phyloP scores from a whole-genome alignment of 441 rosid genomes.

The Mallotus repandus region DNA sequence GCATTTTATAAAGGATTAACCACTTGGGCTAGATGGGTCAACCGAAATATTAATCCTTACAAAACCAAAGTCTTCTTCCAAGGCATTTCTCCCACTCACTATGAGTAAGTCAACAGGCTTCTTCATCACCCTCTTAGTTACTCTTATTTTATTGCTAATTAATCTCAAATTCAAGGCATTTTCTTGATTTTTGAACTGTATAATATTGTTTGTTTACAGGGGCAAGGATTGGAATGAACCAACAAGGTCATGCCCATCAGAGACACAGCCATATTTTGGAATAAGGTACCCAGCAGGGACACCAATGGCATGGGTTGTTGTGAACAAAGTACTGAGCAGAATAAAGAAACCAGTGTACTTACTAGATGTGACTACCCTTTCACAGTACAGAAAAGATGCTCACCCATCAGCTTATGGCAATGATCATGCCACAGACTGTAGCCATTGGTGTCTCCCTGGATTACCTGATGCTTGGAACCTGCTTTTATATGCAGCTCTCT shows the following conservation, averaged over 20 bases:
- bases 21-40: constrained; percentile 64
- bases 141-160: too few relatives aligned
- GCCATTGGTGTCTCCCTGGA: constrained; percentile 68
- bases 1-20: constrained; percentile 48
- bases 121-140: too few relatives aligned
- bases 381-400: constrained; percentile 47
- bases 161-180: too few relatives aligned
- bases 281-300: constrained; percentile 65
- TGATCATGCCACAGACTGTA: constrained; percentile 42
- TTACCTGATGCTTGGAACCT: constrained; percentile 62
- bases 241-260: constrained; percentile 49
- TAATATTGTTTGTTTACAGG: constrained; percentile 25
- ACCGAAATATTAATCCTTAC: constrained; percentile 32
- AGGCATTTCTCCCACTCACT: constrained; percentile 54
- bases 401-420: constrained; percentile 45
- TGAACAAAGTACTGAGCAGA: constrained; percentile 47
- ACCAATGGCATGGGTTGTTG: constrained; percentile 58
- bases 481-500: constrained; percentile 39
- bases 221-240: constrained; percentile 72
- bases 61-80: constrained; percentile 53
- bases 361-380: constrained; percentile 44
- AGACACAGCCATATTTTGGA: constrained; percentile 57
- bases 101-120: constrained; percentile 32
- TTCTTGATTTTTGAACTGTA: too few relatives aligned
- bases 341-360: constrained; percentile 37